Evolutionary conservation across 768 basidiomycete genomes (phyloP).

Genomic region (Xerocomellus amylosporus): DNA sequence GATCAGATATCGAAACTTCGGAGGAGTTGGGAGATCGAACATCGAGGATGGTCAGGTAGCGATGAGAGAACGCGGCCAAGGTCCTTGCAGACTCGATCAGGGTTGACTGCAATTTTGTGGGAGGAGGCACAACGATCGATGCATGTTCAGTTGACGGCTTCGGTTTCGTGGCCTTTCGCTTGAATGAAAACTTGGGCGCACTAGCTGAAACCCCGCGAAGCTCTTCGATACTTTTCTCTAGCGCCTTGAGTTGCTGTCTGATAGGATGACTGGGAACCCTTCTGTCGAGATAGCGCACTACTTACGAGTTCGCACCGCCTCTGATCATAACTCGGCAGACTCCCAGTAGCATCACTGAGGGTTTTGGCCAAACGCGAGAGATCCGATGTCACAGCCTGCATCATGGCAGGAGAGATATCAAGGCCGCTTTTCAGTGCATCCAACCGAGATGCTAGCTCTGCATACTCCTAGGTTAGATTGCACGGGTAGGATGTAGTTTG

Average conservation of each 20-base stretch:
- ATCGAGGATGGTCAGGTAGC: constrained; percentile 41
- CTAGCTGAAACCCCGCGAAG: constrained; percentile 44
- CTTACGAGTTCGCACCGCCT: constrained; percentile 66
- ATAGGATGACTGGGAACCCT: constrained; percentile 10
- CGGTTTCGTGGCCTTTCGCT: constrained; percentile 39
- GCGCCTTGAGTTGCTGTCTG: constrained; percentile 59
- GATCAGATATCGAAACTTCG: constrained; percentile 61
- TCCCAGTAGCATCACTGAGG: constrained; percentile 60
- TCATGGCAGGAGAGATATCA: constrained; percentile 30
- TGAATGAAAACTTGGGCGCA: constrained; percentile 70
- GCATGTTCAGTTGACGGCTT: constrained; percentile 8
- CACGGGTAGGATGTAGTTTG: background rate
- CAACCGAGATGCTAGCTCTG: constrained; percentile 51
- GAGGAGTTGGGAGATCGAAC: constrained; percentile 38
- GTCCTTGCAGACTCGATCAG: constrained; percentile 33
- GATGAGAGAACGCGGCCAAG: constrained; percentile 44
- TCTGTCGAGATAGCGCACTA: constrained; percentile 7
- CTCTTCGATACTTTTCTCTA: constrained; percentile 56
- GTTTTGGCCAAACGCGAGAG: constrained; percentile 59
- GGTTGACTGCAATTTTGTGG: background rate
- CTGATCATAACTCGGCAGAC: constrained; percentile 71
- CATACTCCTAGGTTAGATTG: constrained; percentile 16
- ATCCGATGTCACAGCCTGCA: constrained; percentile 47
- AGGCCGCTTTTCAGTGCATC: constrained; percentile 35
- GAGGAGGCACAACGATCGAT: background rate